Conservation (phyloP, 805 yeast genomes). For the Nakazawaea holstii region DNA sequence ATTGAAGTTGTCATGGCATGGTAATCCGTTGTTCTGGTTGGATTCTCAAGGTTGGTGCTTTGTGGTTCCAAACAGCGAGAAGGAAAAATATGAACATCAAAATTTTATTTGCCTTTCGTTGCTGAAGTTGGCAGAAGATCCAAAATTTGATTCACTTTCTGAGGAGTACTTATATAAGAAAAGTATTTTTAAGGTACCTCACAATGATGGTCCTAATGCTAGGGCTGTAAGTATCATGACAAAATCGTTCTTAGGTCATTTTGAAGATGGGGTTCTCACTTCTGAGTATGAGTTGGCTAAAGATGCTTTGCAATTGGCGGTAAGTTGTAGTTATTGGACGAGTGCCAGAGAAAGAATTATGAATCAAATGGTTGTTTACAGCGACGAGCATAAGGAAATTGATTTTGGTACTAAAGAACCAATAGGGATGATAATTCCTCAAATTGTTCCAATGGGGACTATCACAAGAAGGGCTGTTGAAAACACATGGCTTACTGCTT, state of each 20-base stretch:
- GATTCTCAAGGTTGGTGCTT: conserved; percentile 87
- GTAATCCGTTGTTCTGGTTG: conserved; percentile 76
- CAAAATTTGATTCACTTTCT: conserved; percentile 12
- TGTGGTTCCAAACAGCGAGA: conserved; percentile 42
- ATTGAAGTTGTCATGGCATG: conserved; percentile 79
- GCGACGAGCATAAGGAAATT: conserved; percentile 22
- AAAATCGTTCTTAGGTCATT: conserved; percentile 64
- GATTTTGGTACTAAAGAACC: conserved; percentile 16
- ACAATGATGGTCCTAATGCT: conserved; percentile 72
- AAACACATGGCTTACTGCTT: conserved; percentile 95
- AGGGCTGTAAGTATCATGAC: conserved; percentile 76
- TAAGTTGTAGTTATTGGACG: conserved; percentile 88
- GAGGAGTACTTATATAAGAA: conserved; percentile 12
- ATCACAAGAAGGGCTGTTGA: conserved; percentile 95
- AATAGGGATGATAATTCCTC: conserved; percentile 78
- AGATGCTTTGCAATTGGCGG: conserved; percentile 72
- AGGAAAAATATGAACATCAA: conserved; percentile 27
- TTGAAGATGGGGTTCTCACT: conserved; percentile 67
- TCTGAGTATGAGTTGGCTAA: conserved; percentile 70
- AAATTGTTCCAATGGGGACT: conserved; percentile 90
- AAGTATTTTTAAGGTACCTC: conserved; percentile 68
- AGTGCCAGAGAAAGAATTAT: conserved; percentile 80
- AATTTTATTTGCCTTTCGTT: conserved; percentile 27
- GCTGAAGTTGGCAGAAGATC: conserved; percentile 13
- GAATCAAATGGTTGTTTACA: conserved; percentile 79